phyloP scores from a whole-genome alignment of 441 rosid genomes.

The Sinapis alba region DNA sequence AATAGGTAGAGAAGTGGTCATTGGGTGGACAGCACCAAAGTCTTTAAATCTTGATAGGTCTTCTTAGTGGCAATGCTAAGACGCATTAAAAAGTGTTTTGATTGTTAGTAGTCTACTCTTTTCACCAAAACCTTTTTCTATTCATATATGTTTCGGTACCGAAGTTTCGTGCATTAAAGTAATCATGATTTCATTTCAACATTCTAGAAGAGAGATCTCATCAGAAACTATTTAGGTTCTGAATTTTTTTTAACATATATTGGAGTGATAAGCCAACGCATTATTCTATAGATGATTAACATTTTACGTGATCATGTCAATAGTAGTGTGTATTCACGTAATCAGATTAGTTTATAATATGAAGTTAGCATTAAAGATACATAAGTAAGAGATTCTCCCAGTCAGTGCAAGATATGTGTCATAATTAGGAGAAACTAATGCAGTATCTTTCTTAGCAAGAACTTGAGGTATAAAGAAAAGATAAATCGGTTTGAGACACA shows the following conservation, averaged over 20 bases:
- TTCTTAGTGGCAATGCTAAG: conserved; percentile 35
- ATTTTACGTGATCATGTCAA: background rate
- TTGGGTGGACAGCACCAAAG: conserved; percentile 44
- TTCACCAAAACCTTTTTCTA: conserved; percentile 22
- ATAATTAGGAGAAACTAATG: background rate
- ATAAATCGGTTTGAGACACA: background rate
- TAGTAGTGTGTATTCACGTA: background rate
- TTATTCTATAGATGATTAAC: conserved; percentile 2
- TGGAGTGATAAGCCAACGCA: background rate
- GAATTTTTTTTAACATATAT: background rate
- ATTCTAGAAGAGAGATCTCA: conserved; percentile 32
- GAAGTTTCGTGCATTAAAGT: conserved; percentile 20
- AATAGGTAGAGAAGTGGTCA: conserved; percentile 34
- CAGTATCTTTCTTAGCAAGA: background rate
- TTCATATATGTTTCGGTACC: conserved; percentile 23
- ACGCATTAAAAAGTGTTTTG: conserved; percentile 31
- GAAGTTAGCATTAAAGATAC: background rate
- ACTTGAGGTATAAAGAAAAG: background rate
- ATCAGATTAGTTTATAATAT: background rate
- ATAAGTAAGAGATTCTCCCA: background rate
- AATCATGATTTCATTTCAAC: conserved; percentile 13
- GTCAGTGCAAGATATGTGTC: background rate
- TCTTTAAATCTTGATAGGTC: conserved; percentile 21
- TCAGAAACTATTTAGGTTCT: background rate
- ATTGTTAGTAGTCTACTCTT: conserved; percentile 2